phyloP scores from a whole-genome alignment of 1,284 basidiomycete species.

The Ceratobasidium sp. region DNA sequence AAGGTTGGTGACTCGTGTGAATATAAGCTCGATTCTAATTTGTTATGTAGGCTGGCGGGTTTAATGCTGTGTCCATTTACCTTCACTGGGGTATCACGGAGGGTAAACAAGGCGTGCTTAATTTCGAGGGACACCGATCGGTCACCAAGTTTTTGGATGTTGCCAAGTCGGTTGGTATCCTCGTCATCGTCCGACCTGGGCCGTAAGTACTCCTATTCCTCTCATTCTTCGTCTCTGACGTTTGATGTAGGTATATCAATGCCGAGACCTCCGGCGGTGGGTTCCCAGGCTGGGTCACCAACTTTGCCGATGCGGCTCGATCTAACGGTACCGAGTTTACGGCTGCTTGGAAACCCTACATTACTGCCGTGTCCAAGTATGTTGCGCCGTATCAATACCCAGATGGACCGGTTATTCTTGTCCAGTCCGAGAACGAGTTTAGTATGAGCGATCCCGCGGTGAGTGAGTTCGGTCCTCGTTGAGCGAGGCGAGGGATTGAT shows the following conservation, averaged over 20 bases:
- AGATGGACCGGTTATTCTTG: constrained; percentile 31
- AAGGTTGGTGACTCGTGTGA: constrained; percentile 7
- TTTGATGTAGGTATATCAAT: constrained; percentile 41
- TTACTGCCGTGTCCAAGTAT: constrained; percentile 31
- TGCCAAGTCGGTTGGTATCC: constrained; percentile 37
- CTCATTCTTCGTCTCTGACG: neutral
- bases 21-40: neutral
- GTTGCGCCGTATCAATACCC: constrained; percentile 54
- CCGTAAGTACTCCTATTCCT: constrained; percentile 51
- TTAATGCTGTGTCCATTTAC: constrained; percentile 46
- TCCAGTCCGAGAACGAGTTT: constrained; percentile 35
- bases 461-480: neutral
- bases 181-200: constrained; percentile 45
- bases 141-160: constrained; percentile 45
- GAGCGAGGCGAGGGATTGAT: neutral
- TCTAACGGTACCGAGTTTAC: constrained; percentile 44
- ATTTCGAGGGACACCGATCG: constrained; percentile 37
- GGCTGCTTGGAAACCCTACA: constrained; percentile 43
- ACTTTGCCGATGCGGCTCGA: constrained; percentile 1
- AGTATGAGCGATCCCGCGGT: constrained; percentile 20
- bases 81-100: constrained; percentile 46
- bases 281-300: constrained; percentile 45
- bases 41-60: constrained; percentile 37
- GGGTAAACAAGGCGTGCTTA: constrained; percentile 33
- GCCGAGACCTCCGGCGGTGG: constrained; percentile 43